Percentiles rank a stretch among this genome's conserved stretches.
Evolutionary conservation across 495 filamentous ascomycete species (phyloP).

Genomic region (Penicillium nucicola): DNA sequence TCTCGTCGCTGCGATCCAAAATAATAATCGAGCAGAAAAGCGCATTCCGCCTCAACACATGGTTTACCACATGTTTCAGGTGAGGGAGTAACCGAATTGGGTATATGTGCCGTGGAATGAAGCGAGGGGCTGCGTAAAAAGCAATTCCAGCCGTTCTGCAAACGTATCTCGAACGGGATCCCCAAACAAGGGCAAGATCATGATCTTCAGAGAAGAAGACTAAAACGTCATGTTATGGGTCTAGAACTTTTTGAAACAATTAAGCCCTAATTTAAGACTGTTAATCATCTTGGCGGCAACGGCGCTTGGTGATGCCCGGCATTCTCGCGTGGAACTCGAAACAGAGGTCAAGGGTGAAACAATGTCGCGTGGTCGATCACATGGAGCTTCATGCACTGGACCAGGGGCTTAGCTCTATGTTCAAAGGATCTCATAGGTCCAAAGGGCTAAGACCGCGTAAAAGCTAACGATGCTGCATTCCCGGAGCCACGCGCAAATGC

Average conservation of each 20-base stretch:
- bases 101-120: slow-evolving; percentile 21
- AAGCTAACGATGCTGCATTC: slow-evolving; percentile 11
- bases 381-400: slow-evolving; percentile 24
- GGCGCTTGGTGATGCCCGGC: slow-evolving; percentile 13
- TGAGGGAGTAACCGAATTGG: slow-evolving; percentile 9
- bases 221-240: slow-evolving; percentile 11
- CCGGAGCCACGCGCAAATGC: slow-evolving; percentile 14
- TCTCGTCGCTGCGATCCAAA: too few species aligned
- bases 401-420: slow-evolving; percentile 8
- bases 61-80: slow-evolving; percentile 27
- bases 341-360: slow-evolving; percentile 21
- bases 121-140: slow-evolving; percentile 15
- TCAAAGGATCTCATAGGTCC: too few species aligned
- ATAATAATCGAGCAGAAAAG: neutral
- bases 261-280: neutral
- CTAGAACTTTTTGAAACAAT: slow-evolving; percentile 11
- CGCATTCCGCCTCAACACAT: slow-evolving; percentile 15
- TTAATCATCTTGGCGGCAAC: slow-evolving; percentile 12
- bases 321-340: slow-evolving; percentile 22
- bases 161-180: slow-evolving; percentile 11
- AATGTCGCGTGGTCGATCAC: slow-evolving; percentile 38
- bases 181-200: slow-evolving; percentile 19
- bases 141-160: slow-evolving; percentile 7
- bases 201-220: neutral
- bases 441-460: neutral